Evolutionary conservation across 2,329 filamentous ascomycete species (phyloP).

Genomic region (Ascochyta clinopodiicola): DNA sequence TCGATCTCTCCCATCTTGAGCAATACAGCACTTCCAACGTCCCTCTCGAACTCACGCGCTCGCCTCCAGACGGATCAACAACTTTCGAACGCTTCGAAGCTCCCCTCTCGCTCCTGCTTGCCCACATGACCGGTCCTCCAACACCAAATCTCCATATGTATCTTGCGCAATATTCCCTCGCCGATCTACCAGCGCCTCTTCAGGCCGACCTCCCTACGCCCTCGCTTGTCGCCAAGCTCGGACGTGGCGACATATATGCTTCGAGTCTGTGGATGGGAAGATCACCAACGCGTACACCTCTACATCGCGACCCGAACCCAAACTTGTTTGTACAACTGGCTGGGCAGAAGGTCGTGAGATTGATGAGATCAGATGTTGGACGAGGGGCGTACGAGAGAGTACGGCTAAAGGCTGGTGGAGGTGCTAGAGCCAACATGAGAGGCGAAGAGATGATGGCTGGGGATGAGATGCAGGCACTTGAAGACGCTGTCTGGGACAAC

Average conservation of each 20-base stretch:
- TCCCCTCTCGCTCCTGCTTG: slow-evolving; percentile 69
- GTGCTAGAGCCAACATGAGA: slow-evolving; percentile 62
- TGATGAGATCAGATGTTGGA: slow-evolving; percentile 71
- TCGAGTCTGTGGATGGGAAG: slow-evolving; percentile 88
- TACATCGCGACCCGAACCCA: slow-evolving; percentile 92
- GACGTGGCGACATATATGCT: slow-evolving; percentile 84
- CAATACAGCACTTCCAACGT: slow-evolving; percentile 59
- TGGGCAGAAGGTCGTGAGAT: slow-evolving; percentile 73
- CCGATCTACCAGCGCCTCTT: slow-evolving; percentile 69
- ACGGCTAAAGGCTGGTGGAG: slow-evolving; percentile 50
- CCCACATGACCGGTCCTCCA: slow-evolving; percentile 54
- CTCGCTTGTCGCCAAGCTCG: slow-evolving; percentile 65
- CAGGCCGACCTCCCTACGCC: slow-evolving; percentile 73
- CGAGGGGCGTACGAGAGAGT: slow-evolving; percentile 66
- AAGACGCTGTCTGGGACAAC: slow-evolving; percentile 72
- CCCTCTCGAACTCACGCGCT: slow-evolving; percentile 64
- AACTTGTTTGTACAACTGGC: slow-evolving; percentile 89
- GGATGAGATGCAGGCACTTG: slow-evolving; percentile 69
- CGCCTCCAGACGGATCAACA: slow-evolving; percentile 35
- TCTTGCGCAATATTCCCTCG: slow-evolving; percentile 80
- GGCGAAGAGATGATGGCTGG: slow-evolving; percentile 93
- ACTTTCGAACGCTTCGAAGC: slow-evolving; percentile 65
- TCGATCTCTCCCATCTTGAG: slow-evolving; percentile 35
- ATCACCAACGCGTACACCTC: slow-evolving; percentile 85
- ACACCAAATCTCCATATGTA: slow-evolving; percentile 64